Base-by-base conservation (phyloP, 2,329 filamentous ascomycete species). In the Periconia sp. region DNA sequence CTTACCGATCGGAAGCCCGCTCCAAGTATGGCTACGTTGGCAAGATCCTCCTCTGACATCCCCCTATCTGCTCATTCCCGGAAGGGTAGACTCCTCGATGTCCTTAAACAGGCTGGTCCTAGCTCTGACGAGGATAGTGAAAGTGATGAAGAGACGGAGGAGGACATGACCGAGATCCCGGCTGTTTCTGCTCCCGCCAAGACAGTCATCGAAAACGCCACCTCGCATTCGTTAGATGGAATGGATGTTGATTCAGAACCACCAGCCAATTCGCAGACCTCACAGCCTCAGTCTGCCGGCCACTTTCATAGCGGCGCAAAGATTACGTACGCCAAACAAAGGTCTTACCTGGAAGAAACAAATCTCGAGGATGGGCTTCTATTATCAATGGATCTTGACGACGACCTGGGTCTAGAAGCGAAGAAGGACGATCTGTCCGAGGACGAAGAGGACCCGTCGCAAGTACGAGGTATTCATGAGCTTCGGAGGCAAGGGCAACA, bases 391-490 rank as follows among this genome's bases (percentile, higher is more conserved):
- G 61, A 64, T 35, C 32, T 64, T 22, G 57, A 65, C 22, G 59
- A 66, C 22, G 34, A 48, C 26, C 43, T 59, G 43, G 48, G 52
- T 5, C 28, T 45, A 50, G 30, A 54, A 56, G 43, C 52, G 10
- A 57, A 48, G 16, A 49, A 50, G 24, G 43, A 55, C 22, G 38
- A 68, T 33, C 48, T 66, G 12, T 72, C 77, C 4, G 73, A 77
- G 7, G 78, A 79, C 11, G 75, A 77, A 25, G 68, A 66, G 2
- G 63, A 64, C 7, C 52, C 37, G 35, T 33, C 17, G 56, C 71
- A 57, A 68, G 73, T 83, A 33, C 76, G 80, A 44, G 82, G 78
- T 41, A 81, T 85, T 18, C 82, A 86, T 50, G 83, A 86, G 59
- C 72, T 86, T 23, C 75, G 82, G 41, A 79, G 79, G 28, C 75